Evolutionary conservation across 768 basidiomycete genomes (phyloP).

Genomic region (Myochromella boudieri): DNA sequence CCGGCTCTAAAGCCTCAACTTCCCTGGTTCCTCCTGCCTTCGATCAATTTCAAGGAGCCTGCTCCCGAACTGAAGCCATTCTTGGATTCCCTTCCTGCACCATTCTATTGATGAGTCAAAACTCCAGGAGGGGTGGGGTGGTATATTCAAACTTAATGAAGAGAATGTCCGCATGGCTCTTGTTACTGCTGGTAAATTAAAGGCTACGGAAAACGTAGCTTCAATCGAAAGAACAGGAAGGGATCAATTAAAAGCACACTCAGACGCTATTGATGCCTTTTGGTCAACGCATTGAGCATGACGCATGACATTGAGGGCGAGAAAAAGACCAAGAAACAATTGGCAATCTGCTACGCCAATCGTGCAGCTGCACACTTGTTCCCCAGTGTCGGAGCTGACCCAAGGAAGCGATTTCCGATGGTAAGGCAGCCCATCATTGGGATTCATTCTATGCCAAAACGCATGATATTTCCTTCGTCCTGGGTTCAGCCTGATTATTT

Average conservation of each 20-base stretch:
- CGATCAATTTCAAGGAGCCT: conserved; percentile 28
- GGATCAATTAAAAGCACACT: conserved; percentile 29
- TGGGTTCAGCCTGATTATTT: conserved; percentile 15
- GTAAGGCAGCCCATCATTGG: conserved; percentile 22
- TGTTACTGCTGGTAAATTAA: conserved; percentile 22
- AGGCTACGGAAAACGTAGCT: conserved; percentile 23
- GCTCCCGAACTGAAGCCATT: conserved; percentile 28
- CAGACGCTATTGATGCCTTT: conserved; percentile 25
- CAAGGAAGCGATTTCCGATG: conserved; percentile 32
- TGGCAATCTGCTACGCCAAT: conserved; percentile 31
- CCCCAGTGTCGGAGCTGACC: conserved; percentile 24
- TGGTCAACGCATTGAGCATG: conserved; percentile 24
- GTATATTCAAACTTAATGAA: conserved; percentile 27
- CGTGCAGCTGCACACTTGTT: conserved; percentile 31
- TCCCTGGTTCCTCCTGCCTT: conserved; percentile 28
- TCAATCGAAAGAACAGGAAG: conserved; percentile 24
- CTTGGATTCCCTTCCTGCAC: conserved; percentile 35
- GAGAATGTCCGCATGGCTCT: conserved; percentile 22
- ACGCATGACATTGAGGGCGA: conserved; percentile 25
- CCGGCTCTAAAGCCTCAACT: conserved; percentile 27
- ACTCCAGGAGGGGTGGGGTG: conserved; percentile 30
- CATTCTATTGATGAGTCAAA: conserved; percentile 35
- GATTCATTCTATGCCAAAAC: conserved; percentile 30
- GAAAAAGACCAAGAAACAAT: conserved; percentile 21
- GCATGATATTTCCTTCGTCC: too few species aligned